Conservation (phyloP, 2,329 filamentous ascomycete species). For the Conoideocrella luteorostrata region DNA sequence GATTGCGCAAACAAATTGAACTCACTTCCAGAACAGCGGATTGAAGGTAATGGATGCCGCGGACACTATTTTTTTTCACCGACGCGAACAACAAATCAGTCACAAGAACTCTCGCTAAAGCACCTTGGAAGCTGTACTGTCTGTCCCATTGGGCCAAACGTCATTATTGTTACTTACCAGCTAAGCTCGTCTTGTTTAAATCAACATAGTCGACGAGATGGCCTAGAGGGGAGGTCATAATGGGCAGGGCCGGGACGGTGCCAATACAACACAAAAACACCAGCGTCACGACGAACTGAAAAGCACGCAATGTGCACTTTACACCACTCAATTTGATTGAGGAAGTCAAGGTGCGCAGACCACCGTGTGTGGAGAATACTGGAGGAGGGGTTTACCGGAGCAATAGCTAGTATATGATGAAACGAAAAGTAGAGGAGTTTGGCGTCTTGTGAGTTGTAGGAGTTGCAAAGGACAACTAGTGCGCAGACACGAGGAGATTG, state of each 20-base stretch:
- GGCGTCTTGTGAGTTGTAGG: background rate
- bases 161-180: slow-evolving; percentile 42
- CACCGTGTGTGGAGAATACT: too few relatives aligned
- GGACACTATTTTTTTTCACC: slow-evolving; percentile 52
- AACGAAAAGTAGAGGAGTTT: background rate
- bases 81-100: slow-evolving; percentile 6
- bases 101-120: too few relatives aligned
- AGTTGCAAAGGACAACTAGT: background rate
- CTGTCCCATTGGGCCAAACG: background rate
- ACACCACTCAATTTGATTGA: too few relatives aligned
- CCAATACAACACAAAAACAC: background rate
- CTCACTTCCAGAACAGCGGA: slow-evolving; percentile 99
- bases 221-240: slow-evolving; percentile 33
- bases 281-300: too few relatives aligned
- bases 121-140: too few relatives aligned
- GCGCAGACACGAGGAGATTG: background rate
- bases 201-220: slow-evolving; percentile 59
- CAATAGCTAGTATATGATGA: too few relatives aligned
- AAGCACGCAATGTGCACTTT: too few relatives aligned
- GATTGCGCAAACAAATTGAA: slow-evolving; percentile 17
- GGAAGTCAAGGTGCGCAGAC: too few relatives aligned
- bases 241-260: slow-evolving; percentile 4
- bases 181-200: slow-evolving; percentile 59
- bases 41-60: slow-evolving; percentile 84
- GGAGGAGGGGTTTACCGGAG: too few relatives aligned